phyloP scores from a whole-genome alignment of 257 asterid species.

The Galeopsis tetrahit region DNA sequence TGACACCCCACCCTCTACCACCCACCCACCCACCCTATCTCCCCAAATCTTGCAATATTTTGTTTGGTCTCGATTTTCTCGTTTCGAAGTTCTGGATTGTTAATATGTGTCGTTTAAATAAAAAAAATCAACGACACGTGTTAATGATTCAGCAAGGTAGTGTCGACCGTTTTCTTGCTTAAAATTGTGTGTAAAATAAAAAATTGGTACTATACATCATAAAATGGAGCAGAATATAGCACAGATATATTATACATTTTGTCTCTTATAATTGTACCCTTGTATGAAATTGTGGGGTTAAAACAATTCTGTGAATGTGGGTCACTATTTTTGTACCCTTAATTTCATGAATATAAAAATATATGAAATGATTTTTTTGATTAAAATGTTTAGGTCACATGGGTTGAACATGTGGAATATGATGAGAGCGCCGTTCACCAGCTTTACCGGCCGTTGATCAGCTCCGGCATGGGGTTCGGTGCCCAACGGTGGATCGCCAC shows the following conservation, averaged over 20 bases:
- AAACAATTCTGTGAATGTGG: not conserved
- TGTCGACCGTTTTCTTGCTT: not conserved
- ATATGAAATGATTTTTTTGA: not conserved
- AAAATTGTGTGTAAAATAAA: not conserved
- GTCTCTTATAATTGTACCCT: not conserved
- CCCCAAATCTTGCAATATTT: constrained; percentile 60
- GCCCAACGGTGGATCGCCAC: constrained; percentile 91
- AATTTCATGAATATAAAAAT: not conserved
- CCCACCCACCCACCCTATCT: constrained; percentile 28
- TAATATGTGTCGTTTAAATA: too few species aligned
- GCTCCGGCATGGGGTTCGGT: constrained; percentile 92
- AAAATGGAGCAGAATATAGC: not conserved
- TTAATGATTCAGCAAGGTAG: not conserved
- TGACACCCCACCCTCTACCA: constrained; percentile 42
- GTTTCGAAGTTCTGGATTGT: too few species aligned
- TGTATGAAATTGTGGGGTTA: constrained; percentile 3
- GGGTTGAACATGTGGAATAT: constrained; percentile 90
- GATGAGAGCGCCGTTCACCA: constrained; percentile 81
- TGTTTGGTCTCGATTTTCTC: constrained; percentile 32
- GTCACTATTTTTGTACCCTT: not conserved
- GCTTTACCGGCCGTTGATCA: constrained; percentile 66
- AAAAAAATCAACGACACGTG: too few species aligned
- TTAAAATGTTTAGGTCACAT: constrained; percentile 67
- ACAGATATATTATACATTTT: not conserved
- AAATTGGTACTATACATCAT: not conserved